Evolutionary conservation across 2,329 filamentous ascomycete genomes (phyloP).

Genomic region (Dothistroma septosporum): DNA sequence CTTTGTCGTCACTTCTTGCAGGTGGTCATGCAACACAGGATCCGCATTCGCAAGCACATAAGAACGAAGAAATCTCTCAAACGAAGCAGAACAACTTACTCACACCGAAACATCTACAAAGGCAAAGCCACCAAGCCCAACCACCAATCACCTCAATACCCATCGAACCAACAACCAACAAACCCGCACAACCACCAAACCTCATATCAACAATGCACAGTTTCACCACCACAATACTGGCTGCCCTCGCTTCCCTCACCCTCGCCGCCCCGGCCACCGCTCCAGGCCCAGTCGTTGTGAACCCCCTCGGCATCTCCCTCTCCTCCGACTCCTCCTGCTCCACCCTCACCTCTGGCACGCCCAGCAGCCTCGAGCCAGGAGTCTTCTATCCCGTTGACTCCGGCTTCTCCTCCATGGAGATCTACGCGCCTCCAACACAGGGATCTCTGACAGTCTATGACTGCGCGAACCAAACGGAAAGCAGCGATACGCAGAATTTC

Average conservation of each 20-base stretch:
- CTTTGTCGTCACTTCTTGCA: background rate
- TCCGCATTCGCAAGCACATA: background rate
- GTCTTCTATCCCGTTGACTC: background rate
- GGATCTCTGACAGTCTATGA: background rate
- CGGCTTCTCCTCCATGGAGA: background rate
- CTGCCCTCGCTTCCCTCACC: background rate
- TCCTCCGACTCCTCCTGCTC: background rate
- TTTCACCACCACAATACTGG: background rate
- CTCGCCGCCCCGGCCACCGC: background rate
- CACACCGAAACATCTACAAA: background rate
- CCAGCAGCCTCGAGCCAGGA: background rate
- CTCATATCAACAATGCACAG: background rate
- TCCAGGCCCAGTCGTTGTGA: background rate
- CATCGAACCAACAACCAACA: background rate
- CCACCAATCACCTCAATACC: background rate
- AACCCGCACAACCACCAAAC: background rate
- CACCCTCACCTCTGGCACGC: background rate
- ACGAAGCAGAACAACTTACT: background rate
- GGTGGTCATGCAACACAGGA: no score
- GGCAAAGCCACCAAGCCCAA: background rate
- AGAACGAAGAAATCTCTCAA: background rate
- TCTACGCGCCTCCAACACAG: background rate
- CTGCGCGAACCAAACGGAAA: background rate
- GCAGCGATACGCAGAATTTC: background rate
- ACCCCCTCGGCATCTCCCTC: background rate